These are phyloP conservation scores for Pyrenula massariospora DNA, from an alignment of 495 filamentous ascomycete genomes.

Conservation along the genomic window DNA sequence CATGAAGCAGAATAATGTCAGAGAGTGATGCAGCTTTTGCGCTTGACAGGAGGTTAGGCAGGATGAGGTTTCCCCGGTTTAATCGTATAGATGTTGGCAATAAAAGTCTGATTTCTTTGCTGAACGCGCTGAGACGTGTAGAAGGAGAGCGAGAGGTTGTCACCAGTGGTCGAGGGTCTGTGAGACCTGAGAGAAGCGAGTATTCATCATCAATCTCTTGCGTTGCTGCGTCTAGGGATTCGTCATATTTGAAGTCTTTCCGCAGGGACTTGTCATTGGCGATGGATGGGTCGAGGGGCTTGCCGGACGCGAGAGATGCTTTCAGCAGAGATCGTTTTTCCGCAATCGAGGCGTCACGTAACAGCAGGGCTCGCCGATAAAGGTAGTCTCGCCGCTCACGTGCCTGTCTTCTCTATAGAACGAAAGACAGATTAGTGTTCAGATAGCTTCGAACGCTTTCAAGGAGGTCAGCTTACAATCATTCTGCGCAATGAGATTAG, in stretches of 20 bases:
- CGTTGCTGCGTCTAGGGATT: slow-evolving; percentile 51
- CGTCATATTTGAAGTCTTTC: slow-evolving; percentile 88
- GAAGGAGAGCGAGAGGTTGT: slow-evolving; percentile 86
- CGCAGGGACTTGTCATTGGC: slow-evolving; percentile 81
- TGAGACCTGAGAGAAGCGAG: slow-evolving; percentile 67
- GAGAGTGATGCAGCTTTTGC: slow-evolving; percentile 67
- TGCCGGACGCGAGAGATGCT: slow-evolving; percentile 70
- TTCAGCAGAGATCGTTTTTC: slow-evolving; percentile 83
- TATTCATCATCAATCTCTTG: slow-evolving; percentile 87
- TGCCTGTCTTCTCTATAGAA: slow-evolving; percentile 51
- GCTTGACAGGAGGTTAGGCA: slow-evolving; percentile 71
- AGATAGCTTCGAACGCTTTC: background rate
- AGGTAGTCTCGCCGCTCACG: slow-evolving; percentile 89
- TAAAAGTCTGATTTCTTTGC: slow-evolving; percentile 89
- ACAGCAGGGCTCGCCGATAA: slow-evolving; percentile 66
- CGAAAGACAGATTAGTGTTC: background rate
- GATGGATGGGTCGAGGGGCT: slow-evolving; percentile 75
- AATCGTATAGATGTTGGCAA: slow-evolving; percentile 83
- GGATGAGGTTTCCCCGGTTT: slow-evolving; percentile 81
- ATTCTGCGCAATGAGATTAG: slow-evolving; percentile 13
- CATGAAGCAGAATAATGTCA: slow-evolving; percentile 82
- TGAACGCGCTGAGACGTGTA: slow-evolving; percentile 71
- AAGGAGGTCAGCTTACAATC: slow-evolving; percentile 23
- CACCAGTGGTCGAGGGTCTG: slow-evolving; percentile 80
- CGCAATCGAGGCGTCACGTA: slow-evolving; percentile 84